Base-by-base conservation (phyloP, 352 stramenopile genomes). In the Pythium oligandrum region DNA sequence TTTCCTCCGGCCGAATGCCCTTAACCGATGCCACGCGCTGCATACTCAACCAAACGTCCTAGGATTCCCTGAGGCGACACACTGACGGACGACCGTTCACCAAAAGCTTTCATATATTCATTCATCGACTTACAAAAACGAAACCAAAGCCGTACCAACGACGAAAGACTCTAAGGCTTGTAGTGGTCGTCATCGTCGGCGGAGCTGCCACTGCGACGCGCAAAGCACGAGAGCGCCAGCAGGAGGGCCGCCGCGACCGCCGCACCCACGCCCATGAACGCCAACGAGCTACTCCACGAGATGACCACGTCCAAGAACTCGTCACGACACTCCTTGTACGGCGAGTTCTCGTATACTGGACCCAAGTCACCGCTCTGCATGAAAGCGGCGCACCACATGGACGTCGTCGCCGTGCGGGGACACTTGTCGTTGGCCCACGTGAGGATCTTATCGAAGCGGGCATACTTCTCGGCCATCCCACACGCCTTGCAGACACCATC, bases 291-390 rank as follows among this genome's bases (percentile, higher is more conserved):
- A 42, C 73, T 72, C 82, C 82, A 92, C 60, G 78, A 74, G 35
- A 76, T 74, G 7, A 75, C 79, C 33, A 90, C 58, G 48, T 80
- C 64, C 6, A 93, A 50, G 59, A 93, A 91, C 44, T 70, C 75
- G 6, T 42, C 58, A 53, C 83, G 83, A 57, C 83, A 93, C 50
- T 90, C 65, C 40, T 76, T 74, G 59, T 90, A 93, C 17, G 83
- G 83, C 17, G 83, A 85, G 47, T 82, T 80, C 4, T 71, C 62
- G 57, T 80, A 89, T 4, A 85, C 61, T 6, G 67, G 67, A 30
- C 73, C 74, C 36, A 56, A 44, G 37, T 68, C 75, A 37, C 72
- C 67, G 3, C 51, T 76, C 10, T 75, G 50, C 12, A 91, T 55
- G 51, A 81, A 86, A n/a, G 52, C 42, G 35, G 73, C 78, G 57